Base-by-base conservation (phyloP, 192 early-diverging fungal species). In the Podochytrium sp. region DNA sequence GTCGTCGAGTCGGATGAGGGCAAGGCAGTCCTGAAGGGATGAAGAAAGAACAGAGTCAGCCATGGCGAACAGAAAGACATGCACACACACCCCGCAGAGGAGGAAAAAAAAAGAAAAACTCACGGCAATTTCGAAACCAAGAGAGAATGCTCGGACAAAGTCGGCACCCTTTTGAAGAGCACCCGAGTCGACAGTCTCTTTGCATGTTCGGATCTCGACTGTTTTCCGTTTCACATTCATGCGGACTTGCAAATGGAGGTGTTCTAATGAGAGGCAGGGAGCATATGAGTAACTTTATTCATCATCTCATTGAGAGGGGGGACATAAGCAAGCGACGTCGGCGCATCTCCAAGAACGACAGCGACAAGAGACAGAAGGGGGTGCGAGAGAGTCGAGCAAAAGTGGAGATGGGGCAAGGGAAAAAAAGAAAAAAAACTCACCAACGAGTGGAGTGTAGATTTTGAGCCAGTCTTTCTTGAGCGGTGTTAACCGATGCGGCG, bases 131-230 rank as follows among this genome's bases (percentile, higher is more conserved):
- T 97, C 92, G 80, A 99, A 99, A 23, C 97, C 97, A 23, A 98
- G 78, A 69, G 89, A 87, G 79, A 93, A 99, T 2, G 97, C 97
- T 57, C 88, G 90, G 47, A 99, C 87, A 85, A 99, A 99, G 76
- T 99, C 97, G 20, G 94, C 94, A 47, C 91, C 95, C 83, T 98
- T 98, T 78, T 99, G 97, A 55, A 99, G 76, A 58, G 97, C 90
- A 2, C 95, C 94, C 3, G 88, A 80, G 42, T 98, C 96, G 27
- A 86, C 86, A 3, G 97, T 99, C 53, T 94, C 87, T 63, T 88
- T 84, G 66, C 91, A 95, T 4, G 90, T 91, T 66, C 90, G 85
- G 62, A 99, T 77, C 84, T 99, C 97, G 27, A 99, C 93, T 74
- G 91, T 83, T 69, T 92, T 93, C 39, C 86, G 78, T 78, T 94